Evolutionary conservation across 2,329 filamentous ascomycete species (phyloP), one percentile per base, ranked within the genome.

Genomic region (Alternaria gansuensis): DNA sequence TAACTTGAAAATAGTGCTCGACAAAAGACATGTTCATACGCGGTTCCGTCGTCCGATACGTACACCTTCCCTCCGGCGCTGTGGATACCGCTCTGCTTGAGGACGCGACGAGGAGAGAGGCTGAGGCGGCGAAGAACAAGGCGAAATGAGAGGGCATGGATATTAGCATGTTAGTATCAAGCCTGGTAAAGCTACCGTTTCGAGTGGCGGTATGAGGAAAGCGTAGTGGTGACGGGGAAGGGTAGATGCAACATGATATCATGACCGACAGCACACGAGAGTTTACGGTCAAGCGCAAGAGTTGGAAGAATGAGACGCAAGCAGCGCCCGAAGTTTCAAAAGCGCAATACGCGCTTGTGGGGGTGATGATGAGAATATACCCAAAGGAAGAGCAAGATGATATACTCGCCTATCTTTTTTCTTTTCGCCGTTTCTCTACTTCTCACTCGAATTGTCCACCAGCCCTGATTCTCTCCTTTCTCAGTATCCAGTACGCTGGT

Each of bases 21-120:
- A 93, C 97, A 66, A 96, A 96, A 82, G 97, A 96, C 75, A 92
- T 97, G 80, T 97, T 97, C 76, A 96, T 97, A 73, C 87, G 93
- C 72, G 93, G 93, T 31, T 96, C 91, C 56, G 93, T 97, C 43
- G 93, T 97, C 65, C 86, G 93, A 69, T 97, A 97, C 74, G 92
- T 97, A 49, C 92, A 97, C 78, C 82, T 97, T 50, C 93, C 93
- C 0, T 89, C 89, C 7, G 85, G 84, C 28, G 90, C 91, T 41
- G 93, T 97, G 37, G 93, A 97, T 75, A 90, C 93, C 26, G 90
- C 91, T 33, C 79, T 97, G 63, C 80, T 97, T 62, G 93, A 97
- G 81, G 93, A 97, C 81, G 93, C 93, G 21, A 96, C 75, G 46
- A 66, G 75, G 67, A 67, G 74, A 59, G 74, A 76, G 55, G 74